Evolutionary conservation across 108 stramenopile genomes (phyloP), one percentile per base, ranked within the genome.

Genomic region (Nitzschia palea): DNA sequence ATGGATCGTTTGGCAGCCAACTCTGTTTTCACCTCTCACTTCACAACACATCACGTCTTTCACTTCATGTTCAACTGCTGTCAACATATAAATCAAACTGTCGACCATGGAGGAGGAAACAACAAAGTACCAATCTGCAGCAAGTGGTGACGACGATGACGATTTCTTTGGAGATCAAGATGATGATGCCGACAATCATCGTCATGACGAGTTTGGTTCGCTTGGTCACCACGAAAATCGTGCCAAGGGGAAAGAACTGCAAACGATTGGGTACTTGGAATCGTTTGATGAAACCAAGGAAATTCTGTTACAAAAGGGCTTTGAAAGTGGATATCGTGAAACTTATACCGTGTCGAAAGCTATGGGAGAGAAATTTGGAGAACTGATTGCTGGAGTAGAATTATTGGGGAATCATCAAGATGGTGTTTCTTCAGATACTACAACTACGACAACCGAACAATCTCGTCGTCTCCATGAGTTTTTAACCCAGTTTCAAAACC

Each of bases 201-300:
- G 18, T 18, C 9, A 17, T 9, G 30, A 31, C 27, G 58, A 61
- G 1, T 73, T 63, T 56, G 61, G 65, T 3, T 33, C 0, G 18
- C 52, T 74, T 42, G 28, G 22, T 3, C 31, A 67, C 33, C 52
- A 67, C 44, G 65, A 76, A 8, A 25, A 37, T 30, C 53, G 4
- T 48, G 12, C 67, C 53, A 20, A 52, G 30, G 54, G 40, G 20
- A 17, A 68, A 54, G 62, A 64, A 62, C 18, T 68, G 6, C 44
- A 68, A 32, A 79, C 59, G 40, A 54, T 81, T 23, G 84, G 73
- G 1, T 93, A 79, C 47, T 71, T 84, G 8, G 82, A 93, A 40
- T 78, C 83, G 12, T 93, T 74, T 52, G 91, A 93, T 54, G 78
- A 68, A 35, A 66, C 66, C 10, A 82, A 89, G 62, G 91, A 93